Evolutionary conservation across 495 filamentous ascomycete genomes (phyloP).

Genomic region (Xylaria scruposa): DNA sequence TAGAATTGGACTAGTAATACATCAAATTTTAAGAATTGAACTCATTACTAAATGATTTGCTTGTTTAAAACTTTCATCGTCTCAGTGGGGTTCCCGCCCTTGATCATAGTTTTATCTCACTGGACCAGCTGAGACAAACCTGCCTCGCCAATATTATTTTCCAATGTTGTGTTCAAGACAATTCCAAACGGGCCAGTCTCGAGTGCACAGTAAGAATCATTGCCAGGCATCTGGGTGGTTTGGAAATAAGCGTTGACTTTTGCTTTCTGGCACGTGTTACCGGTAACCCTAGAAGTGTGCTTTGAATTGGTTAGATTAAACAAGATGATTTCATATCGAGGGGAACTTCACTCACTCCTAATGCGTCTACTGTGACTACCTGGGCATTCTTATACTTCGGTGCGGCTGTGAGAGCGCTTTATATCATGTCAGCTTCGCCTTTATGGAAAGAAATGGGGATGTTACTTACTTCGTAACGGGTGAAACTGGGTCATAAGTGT

Average conservation of each 20-base stretch:
- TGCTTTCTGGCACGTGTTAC: slow-evolving; percentile 6
- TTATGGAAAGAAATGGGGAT: not conserved
- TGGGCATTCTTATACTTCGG: slow-evolving; percentile 11
- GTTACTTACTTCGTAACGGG: slow-evolving; percentile 4
- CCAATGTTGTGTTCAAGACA: not conserved
- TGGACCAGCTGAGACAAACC: not conserved
- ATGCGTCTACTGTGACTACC: slow-evolving; percentile 13
- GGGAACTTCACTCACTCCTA: not conserved
- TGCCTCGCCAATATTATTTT: not conserved
- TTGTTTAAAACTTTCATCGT: not conserved
- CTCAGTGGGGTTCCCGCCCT: not conserved
- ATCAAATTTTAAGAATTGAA: not conserved
- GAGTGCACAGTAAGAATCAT: slow-evolving; percentile 19
- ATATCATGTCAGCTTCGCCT: not conserved
- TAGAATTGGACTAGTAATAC: not conserved
- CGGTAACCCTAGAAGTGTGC: slow-evolving; percentile 15
- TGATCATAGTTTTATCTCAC: not conserved
- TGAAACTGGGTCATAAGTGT: slow-evolving; percentile 60
- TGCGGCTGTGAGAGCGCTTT: slow-evolving; percentile 11
- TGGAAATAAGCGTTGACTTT: slow-evolving; percentile 16
- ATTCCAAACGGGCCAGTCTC: slow-evolving; percentile 16
- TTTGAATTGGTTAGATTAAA: not conserved
- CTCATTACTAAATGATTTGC: not conserved
- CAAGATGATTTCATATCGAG: not conserved
- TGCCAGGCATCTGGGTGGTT: slow-evolving; percentile 10